These are phyloP conservation scores for Fusarium chuoi DNA, from an alignment of 2,329 filamentous ascomycete species.

Conservation along the genomic window DNA sequence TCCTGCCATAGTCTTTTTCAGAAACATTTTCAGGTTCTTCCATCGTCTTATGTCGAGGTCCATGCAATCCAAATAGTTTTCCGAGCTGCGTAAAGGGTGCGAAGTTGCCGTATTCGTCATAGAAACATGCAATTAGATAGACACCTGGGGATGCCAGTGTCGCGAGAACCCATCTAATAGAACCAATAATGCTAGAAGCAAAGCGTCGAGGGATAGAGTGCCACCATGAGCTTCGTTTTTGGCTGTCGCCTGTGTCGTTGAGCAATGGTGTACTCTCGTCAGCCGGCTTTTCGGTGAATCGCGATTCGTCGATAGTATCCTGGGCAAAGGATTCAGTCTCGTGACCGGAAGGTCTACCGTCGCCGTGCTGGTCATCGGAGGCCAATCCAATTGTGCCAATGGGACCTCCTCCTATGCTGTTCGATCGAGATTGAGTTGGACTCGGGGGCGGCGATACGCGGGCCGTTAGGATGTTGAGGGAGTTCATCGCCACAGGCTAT, in stretches of 20 bases:
- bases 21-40: conserved; percentile 39
- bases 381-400: conserved; percentile 58
- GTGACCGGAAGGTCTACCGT: conserved; percentile 49
- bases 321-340: conserved; percentile 50
- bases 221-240: conserved; percentile 59
- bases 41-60: conserved; percentile 57
- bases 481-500: conserved; percentile 83
- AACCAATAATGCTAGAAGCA: conserved; percentile 76
- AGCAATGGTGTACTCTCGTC: conserved; percentile 75
- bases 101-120: conserved; percentile 81
- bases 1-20: conserved; percentile 45
- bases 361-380: conserved; percentile 48
- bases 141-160: conserved; percentile 82
- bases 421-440: conserved; percentile 67
- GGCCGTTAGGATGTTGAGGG: conserved; percentile 90
- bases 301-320: conserved; percentile 50
- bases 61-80: conserved; percentile 66
- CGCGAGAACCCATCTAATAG: conserved; percentile 80
- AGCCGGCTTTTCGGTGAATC: conserved; percentile 51
- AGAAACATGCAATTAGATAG: conserved; percentile 85
- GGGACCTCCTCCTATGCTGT: conserved; percentile 66
- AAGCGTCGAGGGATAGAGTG: conserved; percentile 73
- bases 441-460: conserved; percentile 75
- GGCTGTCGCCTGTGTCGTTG: conserved; percentile 48
- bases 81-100: conserved; percentile 79